phyloP scores from a whole-genome alignment of 352 stramenopile species.

The Phytophthora agathidicida region DNA sequence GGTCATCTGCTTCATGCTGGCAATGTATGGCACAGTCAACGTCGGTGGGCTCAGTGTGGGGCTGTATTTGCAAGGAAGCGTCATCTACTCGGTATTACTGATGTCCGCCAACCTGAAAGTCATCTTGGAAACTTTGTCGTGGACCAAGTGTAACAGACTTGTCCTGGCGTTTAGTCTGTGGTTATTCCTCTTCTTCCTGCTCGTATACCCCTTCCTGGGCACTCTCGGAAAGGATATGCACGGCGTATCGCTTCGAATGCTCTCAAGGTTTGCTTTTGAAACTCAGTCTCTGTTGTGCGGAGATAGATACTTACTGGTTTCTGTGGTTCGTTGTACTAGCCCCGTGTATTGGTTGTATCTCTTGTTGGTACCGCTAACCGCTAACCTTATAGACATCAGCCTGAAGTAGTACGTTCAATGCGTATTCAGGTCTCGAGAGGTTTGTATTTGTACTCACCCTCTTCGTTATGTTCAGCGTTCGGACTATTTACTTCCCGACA shows the following conservation, averaged over 20 bases:
- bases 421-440: not conserved
- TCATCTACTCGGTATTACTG: constrained; percentile 75
- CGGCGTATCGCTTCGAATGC: constrained; percentile 60
- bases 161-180: constrained; percentile 62
- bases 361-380: constrained; percentile 63
- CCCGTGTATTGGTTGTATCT: constrained; percentile 76
- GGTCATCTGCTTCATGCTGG: constrained; percentile 68
- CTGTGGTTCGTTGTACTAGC: constrained; percentile 22
- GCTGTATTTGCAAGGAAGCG: constrained; percentile 67
- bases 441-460: not conserved
- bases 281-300: too few species aligned
- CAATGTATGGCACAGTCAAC: constrained; percentile 46
- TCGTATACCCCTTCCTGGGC: constrained; percentile 62
- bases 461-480: constrained; percentile 37
- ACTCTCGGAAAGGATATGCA: constrained; percentile 55
- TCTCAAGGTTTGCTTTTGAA: constrained; percentile 42
- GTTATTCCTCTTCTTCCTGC: constrained; percentile 70
- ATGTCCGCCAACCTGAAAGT: constrained; percentile 84
- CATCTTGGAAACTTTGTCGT: constrained; percentile 75
- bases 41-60: constrained; percentile 40
- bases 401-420: constrained; percentile 66
- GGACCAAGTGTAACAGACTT: constrained; percentile 71
- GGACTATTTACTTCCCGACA: constrained; percentile 70
- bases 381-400: constrained; percentile 65
- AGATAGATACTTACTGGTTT: not conserved